phyloP scores from a whole-genome alignment of 306 rosid species.

The Dryas drummondii region DNA sequence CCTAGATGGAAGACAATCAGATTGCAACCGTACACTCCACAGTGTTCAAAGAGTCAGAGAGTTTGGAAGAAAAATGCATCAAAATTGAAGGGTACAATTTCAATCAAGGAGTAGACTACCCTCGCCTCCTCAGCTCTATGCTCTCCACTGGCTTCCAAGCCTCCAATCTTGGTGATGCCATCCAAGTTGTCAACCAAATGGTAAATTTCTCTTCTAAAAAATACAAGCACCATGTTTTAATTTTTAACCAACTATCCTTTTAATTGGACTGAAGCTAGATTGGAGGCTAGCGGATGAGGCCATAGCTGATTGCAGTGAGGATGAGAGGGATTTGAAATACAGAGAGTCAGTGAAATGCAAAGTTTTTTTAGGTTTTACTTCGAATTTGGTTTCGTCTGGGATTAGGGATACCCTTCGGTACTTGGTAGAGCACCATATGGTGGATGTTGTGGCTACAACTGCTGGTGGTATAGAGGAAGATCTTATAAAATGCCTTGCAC shows the following conservation, averaged over 20 bases:
- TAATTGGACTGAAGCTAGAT: conserved; percentile 59
- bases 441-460: conserved; percentile 86
- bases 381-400: conserved; percentile 81
- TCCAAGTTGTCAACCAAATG: conserved; percentile 68
- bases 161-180: conserved; percentile 74
- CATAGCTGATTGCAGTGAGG: conserved; percentile 44
- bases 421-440: conserved; percentile 80
- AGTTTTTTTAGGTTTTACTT: conserved; percentile 83
- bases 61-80: conserved; percentile 48
- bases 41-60: conserved; percentile 73
- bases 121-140: conserved; percentile 62
- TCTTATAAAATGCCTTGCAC: conserved; percentile 89
- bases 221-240: not conserved
- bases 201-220: conserved; percentile 20
- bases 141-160: conserved; percentile 81
- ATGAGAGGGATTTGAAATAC: conserved; percentile 49
- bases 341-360: conserved; percentile 61
- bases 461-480: conserved; percentile 96
- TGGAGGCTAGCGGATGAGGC: conserved; percentile 80
- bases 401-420: conserved; percentile 71
- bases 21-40: conserved; percentile 44
- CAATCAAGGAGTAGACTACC: conserved; percentile 63
- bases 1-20: conserved; percentile 30
- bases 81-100: conserved; percentile 80
- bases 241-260: not conserved